phyloP scores from a whole-genome alignment of 352 stramenopile genomes.

The Pythium monospermum region DNA sequence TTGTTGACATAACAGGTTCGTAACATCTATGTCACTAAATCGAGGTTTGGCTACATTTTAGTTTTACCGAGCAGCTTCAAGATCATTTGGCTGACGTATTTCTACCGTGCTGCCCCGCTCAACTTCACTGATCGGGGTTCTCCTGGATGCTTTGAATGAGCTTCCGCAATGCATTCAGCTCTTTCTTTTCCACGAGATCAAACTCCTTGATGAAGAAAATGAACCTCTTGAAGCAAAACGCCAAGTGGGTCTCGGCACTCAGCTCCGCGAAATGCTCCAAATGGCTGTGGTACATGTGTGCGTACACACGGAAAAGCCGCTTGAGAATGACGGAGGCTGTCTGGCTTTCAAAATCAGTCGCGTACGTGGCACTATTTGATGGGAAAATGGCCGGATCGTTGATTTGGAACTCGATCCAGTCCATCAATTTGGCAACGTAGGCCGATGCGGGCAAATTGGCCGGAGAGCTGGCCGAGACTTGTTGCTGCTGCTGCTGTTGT shows the following conservation, averaged over 20 bases:
- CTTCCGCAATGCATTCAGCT: slow-evolving; percentile 92
- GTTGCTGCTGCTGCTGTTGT: background rate
- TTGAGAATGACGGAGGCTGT: slow-evolving; percentile 87
- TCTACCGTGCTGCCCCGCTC: too few relatives aligned
- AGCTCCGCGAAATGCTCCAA: slow-evolving; percentile 88
- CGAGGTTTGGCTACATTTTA: slow-evolving; percentile 13
- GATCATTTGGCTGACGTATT: too few relatives aligned
- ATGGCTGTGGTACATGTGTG: slow-evolving; percentile 96
- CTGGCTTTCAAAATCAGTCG: slow-evolving; percentile 11
- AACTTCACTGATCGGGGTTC: slow-evolving; percentile 1
- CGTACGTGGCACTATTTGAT: slow-evolving; percentile 14
- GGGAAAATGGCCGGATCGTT: slow-evolving; percentile 68
- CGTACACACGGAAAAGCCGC: slow-evolving; percentile 96
- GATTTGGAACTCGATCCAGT: slow-evolving; percentile 85
- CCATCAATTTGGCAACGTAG: slow-evolving; percentile 84
- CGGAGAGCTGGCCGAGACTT: slow-evolving; percentile 27
- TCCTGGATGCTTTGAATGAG: slow-evolving; percentile 62
- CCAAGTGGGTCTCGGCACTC: slow-evolving; percentile 91
- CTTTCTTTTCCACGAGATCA: slow-evolving; percentile 90
- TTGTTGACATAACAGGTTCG: background rate
- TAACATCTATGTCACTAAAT: background rate
- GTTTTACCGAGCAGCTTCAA: too few relatives aligned
- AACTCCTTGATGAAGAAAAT: slow-evolving; percentile 95
- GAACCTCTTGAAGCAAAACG: slow-evolving; percentile 97
- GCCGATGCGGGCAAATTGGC: slow-evolving; percentile 59